Evolutionary conservation across 169 alveolate genomes (phyloP).

Genomic region (Cryptosporidium muris): DNA sequence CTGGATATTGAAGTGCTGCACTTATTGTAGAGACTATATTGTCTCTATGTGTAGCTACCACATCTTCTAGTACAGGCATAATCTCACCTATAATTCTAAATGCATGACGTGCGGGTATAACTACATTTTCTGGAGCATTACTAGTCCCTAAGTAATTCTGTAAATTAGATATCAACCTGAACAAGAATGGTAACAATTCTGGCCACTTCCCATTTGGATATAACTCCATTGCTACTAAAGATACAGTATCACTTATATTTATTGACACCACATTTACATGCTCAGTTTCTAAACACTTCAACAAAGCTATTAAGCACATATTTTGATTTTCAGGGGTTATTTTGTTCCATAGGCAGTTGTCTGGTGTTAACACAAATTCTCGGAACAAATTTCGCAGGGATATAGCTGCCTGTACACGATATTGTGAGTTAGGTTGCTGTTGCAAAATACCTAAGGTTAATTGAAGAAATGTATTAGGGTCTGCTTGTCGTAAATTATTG

Average conservation of each 20-base stretch:
- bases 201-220: slow-evolving; percentile 69
- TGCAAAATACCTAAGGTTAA: slow-evolving; percentile 49
- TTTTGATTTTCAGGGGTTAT: slow-evolving; percentile 50
- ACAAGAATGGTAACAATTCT: slow-evolving; percentile 43
- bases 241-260: slow-evolving; percentile 64
- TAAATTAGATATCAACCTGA: slow-evolving; percentile 51
- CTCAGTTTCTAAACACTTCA: slow-evolving; percentile 61
- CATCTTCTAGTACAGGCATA: slow-evolving; percentile 69
- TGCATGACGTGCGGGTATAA: slow-evolving; percentile 67
- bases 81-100: slow-evolving; percentile 64
- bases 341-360: slow-evolving; percentile 47
- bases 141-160: slow-evolving; percentile 31
- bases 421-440: slow-evolving; percentile 67
- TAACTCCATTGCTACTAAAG: slow-evolving; percentile 63
- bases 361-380: slow-evolving; percentile 64
- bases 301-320: slow-evolving; percentile 24
- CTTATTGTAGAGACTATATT: slow-evolving; percentile 59
- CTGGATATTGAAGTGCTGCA: slow-evolving; percentile 62
- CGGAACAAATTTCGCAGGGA: slow-evolving; percentile 60
- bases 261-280: slow-evolving; percentile 66
- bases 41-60: slow-evolving; percentile 53
- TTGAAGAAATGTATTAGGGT: slow-evolving; percentile 61
- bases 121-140: slow-evolving; percentile 51
- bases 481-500: slow-evolving; percentile 55
- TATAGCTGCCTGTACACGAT: slow-evolving; percentile 68